Evolutionary conservation across 2,329 filamentous ascomycete genomes (phyloP), one percentile per base, ranked within the genome.

Genomic region (Ophiocordyceps camponoti-rufipedis): DNA sequence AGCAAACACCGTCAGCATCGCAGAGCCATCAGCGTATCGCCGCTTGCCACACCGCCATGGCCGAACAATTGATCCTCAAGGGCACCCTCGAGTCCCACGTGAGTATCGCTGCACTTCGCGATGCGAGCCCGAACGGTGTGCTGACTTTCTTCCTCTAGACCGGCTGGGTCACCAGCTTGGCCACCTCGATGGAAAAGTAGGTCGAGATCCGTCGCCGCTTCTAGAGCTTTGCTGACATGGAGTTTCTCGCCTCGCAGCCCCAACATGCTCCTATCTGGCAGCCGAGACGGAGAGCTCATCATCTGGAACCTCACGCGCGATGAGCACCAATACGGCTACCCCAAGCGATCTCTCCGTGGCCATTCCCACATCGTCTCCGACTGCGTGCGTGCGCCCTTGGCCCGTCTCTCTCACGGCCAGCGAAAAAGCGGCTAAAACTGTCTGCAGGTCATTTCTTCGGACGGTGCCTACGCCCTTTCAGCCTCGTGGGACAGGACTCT

Each of bases 301-400:
- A 94, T 98, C 80, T 98, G 91, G 91, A 94, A 95, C 80, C 79
- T 98, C 64, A 96, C 91, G 70, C 89, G 91, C 72, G 88, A 96
- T 71, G 91, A 96, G 75, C 80, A 81, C 67, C 82, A 85, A 66
- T 98, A 96, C 78, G 91, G 91, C 62, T 94, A 94, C 79, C 91
- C 91, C 65, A 96, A 98, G 82, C 83, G 91, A 73, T 93, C 86
- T 66, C 87, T 98, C 59, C 82, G 93, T 74, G 91, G 91, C 64
- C 91, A 98, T 80, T 95, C 88, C 55, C 91, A 98, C 82, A 98
- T 98, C 69, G 88, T 98, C 67, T 96, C 91, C 69, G 91, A 98
- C 83, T 96, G 91, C 74, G 91, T 94, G 91, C 62, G 85, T 84
- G 64, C 53, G 33, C 14, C 31, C 33, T n/a, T 14, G 6, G 12